Percentiles rank a stretch among this genome's conserved stretches.
phyloP scores from a whole-genome alignment of 2,329 filamentous ascomycete species.

The Pochonia chlamydosporia region DNA sequence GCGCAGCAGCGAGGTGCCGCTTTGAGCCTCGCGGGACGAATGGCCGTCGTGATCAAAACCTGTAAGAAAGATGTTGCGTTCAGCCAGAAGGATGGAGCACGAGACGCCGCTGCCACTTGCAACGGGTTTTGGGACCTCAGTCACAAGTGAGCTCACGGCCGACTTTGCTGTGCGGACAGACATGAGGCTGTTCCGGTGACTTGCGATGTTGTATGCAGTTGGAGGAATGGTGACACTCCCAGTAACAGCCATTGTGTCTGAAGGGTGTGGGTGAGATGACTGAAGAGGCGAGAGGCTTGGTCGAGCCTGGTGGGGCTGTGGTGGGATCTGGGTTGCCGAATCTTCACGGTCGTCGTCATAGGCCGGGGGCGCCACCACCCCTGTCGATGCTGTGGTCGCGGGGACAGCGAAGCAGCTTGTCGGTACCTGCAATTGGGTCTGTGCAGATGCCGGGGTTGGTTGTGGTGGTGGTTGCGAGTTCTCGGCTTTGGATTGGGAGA shows the following conservation, averaged over 20 bases:
- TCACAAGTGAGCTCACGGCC: slow-evolving; percentile 43
- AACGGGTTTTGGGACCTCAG: slow-evolving; percentile 64
- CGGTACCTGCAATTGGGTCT: not conserved
- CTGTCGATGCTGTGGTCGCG: slow-evolving; percentile 8
- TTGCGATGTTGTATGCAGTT: slow-evolving; percentile 19
- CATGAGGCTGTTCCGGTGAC: slow-evolving; percentile 44
- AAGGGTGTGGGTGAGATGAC: not conserved
- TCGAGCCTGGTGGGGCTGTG: slow-evolving; percentile 3
- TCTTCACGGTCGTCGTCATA: slow-evolving; percentile 24
- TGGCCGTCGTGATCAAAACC: slow-evolving; percentile 70
- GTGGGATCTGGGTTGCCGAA: slow-evolving; percentile 9
- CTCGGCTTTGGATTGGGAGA: slow-evolving; percentile 3
- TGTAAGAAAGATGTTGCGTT: slow-evolving; percentile 73
- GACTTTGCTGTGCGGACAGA: slow-evolving; percentile 46
- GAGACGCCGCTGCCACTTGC: slow-evolving; percentile 70
- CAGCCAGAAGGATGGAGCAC: slow-evolving; percentile 68
- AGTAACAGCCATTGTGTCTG: slow-evolving; percentile 16
- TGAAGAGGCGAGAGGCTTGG: slow-evolving; percentile 2
- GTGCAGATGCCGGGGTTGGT: not conserved
- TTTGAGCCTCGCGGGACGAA: slow-evolving; percentile 38
- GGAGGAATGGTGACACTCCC: slow-evolving; percentile 14
- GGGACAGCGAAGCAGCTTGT: not conserved
- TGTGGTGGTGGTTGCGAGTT: not conserved
- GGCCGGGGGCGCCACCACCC: slow-evolving; percentile 17
- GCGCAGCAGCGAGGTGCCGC: slow-evolving; percentile 79